phyloP scores from a whole-genome alignment of 1,139 yeast genomes.

The Candida dubliniensis region DNA sequence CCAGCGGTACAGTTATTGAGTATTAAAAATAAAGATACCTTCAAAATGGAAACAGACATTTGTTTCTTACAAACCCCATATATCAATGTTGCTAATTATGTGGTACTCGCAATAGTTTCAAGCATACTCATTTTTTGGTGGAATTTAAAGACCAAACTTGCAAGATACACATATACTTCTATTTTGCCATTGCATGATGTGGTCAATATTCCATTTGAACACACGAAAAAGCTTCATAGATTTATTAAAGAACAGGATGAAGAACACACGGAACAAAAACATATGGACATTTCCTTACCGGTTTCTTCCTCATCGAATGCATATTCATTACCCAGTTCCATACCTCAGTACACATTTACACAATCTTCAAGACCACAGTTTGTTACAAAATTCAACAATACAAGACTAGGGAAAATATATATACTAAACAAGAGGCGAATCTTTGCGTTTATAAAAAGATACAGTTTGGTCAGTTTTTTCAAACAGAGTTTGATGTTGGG shows the following conservation, averaged over 20 bases:
- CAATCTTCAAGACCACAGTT: constrained; percentile 3
- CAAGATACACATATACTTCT: constrained; percentile 15
- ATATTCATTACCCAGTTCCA: constrained; percentile 10
- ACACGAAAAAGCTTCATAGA: constrained; percentile 22
- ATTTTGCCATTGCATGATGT: constrained; percentile 16
- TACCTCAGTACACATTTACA: constrained; percentile 18
- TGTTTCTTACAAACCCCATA: constrained; percentile 55
- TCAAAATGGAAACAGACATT: constrained; percentile 35
- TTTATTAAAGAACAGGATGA: constrained; percentile 27
- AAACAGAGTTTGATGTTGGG: constrained; percentile 22
- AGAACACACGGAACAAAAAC: constrained; percentile 3
- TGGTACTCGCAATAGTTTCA: constrained; percentile 35
- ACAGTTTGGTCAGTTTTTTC: constrained; percentile 19
- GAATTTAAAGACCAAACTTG: constrained; percentile 24
- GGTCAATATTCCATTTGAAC: constrained; percentile 10
- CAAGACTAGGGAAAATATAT: constrained; percentile 9
- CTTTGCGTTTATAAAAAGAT: constrained; percentile 16
- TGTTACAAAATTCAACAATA: constrained; percentile 6
- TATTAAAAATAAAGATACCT: constrained; percentile 20
- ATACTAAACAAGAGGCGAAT: constrained; percentile 8
- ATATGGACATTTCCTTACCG: background rate
- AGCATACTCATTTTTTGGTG: constrained; percentile 31
- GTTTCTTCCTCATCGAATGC: background rate
- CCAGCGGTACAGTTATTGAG: constrained; percentile 57
- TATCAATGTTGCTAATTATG: constrained; percentile 40